A percentile compares a stretch with the other conserved stretches of the same genome.
Conservation (phyloP, 2,329 filamentous ascomycete genomes). For the Ampelomyces quisqualis region DNA sequence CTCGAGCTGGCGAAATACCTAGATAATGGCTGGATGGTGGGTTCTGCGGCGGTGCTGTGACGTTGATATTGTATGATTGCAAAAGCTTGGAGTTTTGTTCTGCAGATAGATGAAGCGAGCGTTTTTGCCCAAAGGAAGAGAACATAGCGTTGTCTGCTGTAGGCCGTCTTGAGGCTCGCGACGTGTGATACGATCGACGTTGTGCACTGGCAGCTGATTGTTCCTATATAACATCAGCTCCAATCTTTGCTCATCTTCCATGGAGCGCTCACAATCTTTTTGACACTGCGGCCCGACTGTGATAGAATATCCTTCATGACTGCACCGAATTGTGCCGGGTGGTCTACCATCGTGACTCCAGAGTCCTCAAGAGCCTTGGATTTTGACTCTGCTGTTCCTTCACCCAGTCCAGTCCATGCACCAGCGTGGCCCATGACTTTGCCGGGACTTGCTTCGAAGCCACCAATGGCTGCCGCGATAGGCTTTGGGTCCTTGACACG, state of each 20-base stretch:
- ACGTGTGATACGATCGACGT: conserved; percentile 52
- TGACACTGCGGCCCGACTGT: conserved; percentile 45
- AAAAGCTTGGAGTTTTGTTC: conserved; percentile 59
- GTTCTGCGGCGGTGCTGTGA: conserved; percentile 42
- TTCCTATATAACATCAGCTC: conserved; percentile 25
- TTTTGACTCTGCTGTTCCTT: conserved; percentile 66
- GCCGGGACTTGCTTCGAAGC: conserved; percentile 62
- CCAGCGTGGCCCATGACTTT: conserved; percentile 79
- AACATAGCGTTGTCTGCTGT: conserved; percentile 4
- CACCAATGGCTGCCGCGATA: conserved; percentile 70
- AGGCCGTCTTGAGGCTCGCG: conserved; percentile 18
- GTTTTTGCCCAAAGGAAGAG: too few species aligned
- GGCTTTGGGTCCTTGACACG: conserved; percentile 66
- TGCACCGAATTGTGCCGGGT: conserved; percentile 72
- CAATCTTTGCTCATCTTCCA: background rate
- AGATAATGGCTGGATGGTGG: conserved; percentile 52
- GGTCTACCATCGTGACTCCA: conserved; percentile 70
- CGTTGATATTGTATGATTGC: conserved; percentile 51
- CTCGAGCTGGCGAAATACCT: conserved; percentile 66
- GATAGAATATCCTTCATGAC: conserved; percentile 64
- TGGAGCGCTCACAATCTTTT: conserved; percentile 39
- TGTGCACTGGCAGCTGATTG: conserved; percentile 42
- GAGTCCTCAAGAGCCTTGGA: conserved; percentile 64
- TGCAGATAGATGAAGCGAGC: conserved; percentile 58
- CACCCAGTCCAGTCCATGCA: conserved; percentile 67